Percentiles rank a stretch among this genome's conserved stretches.
These are phyloP conservation scores for Wickerhamomyces sydowiorum DNA, from an alignment of 805 yeast species.

Conservation along the genomic window DNA sequence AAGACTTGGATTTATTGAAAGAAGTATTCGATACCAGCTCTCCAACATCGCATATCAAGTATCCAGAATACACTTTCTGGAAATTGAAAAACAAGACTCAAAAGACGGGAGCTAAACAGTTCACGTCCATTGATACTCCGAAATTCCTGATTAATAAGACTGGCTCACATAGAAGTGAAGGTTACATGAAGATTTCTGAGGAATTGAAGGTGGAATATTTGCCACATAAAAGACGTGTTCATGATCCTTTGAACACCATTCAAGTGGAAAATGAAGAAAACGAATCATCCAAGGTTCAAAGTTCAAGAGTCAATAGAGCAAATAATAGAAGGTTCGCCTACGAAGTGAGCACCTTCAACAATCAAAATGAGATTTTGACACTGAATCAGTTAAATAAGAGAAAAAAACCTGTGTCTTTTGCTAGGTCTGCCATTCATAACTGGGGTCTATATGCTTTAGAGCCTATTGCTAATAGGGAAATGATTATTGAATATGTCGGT, in stretches of 20 bases:
- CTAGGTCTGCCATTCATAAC: constrained; percentile 93
- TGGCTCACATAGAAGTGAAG: constrained; percentile 68
- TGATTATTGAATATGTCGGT: constrained; percentile 98
- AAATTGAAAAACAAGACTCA: constrained; percentile 17
- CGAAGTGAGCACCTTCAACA: constrained; percentile 77
- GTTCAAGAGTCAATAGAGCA: constrained; percentile 83
- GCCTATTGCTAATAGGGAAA: constrained; percentile 91
- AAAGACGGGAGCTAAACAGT: constrained; percentile 19
- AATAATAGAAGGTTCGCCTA: constrained; percentile 85
- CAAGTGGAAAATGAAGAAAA: constrained; percentile 54
- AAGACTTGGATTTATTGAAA: constrained; percentile 56
- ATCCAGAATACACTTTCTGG: constrained; percentile 24
- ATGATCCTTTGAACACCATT: constrained; percentile 70
- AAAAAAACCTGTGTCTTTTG: constrained; percentile 93
- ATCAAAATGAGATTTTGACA: constrained; percentile 75
- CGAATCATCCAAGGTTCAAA: constrained; percentile 40
- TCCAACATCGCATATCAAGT: background rate
- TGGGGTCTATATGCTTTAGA: constrained; percentile 98
- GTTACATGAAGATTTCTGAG: constrained; percentile 70
- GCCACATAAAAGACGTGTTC: constrained; percentile 71
- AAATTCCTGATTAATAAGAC: constrained; percentile 33
- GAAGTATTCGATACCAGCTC: constrained; percentile 29
- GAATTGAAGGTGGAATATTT: constrained; percentile 66
- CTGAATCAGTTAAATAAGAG: constrained; percentile 85
- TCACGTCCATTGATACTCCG: constrained; percentile 16